Conservation (phyloP, 371 early-diverging fungal genomes). For the Chytridiales sp. region DNA sequence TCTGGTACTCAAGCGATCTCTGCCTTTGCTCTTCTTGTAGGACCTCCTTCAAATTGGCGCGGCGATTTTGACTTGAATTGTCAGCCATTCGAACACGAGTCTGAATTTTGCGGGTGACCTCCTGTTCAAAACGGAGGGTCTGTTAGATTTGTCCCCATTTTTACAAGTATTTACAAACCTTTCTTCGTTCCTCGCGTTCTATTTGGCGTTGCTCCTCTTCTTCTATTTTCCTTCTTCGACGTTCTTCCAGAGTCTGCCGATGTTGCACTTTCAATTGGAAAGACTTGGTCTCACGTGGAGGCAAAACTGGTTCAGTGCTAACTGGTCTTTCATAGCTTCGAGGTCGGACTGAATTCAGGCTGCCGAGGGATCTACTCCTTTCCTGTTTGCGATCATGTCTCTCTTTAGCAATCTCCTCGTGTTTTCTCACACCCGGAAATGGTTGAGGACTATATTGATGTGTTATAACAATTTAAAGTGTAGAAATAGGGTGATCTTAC, state of each 20-base stretch:
- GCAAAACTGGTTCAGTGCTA: no score
- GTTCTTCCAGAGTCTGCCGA: background rate
- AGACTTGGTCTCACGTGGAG: constrained; percentile 11
- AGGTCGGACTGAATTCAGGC: background rate
- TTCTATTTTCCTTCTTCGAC: background rate
- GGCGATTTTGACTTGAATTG: background rate
- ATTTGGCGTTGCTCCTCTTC: background rate
- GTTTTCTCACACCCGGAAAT: constrained; percentile 20
- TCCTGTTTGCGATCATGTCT: constrained; percentile 4
- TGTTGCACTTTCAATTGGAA: background rate
- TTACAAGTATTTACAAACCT: background rate
- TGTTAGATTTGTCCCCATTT: background rate
- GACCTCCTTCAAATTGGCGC: constrained; percentile 16
- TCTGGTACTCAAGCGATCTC: constrained; percentile 34
- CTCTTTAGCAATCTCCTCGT: constrained; percentile 8
- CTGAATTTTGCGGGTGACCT: constrained; percentile 16
- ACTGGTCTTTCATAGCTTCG: background rate
- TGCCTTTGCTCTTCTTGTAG: constrained; percentile 28
- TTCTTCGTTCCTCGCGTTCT: background rate
- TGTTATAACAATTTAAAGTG: background rate
- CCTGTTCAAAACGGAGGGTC: background rate
- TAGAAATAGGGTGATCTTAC: background rate
- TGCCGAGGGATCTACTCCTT: background rate
- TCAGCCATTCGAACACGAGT: background rate
- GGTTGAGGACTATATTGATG: constrained; percentile 10